Evolutionary conservation across 768 basidiomycete species (phyloP), one percentile per base, ranked within the genome.

Genomic region (Kondoa subrosea): DNA sequence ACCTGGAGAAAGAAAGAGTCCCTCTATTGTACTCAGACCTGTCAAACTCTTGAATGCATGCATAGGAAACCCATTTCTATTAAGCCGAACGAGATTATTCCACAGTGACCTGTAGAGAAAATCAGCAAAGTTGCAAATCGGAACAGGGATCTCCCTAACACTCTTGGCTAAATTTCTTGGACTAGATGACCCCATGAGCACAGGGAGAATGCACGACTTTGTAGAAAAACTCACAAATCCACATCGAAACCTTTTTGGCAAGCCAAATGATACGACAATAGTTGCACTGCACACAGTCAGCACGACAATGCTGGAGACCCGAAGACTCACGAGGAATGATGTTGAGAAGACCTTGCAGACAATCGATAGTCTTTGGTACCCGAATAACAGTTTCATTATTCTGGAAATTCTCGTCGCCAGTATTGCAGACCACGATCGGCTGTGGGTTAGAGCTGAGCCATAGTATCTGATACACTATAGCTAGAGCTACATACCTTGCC

Each of bases 281-380:
- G 61, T 33, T 63, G 61, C 8, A 63, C n/a, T n/a, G n/a, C n/a
- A n/a, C n/a, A n/a, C n/a, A n/a, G n/a, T n/a, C n/a, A n/a, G n/a
- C n/a, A 61, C 12, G 59, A 15, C 15, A 25, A 61, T 26, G 59
- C 32, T 30, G 68, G 97, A 82, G 70, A 99, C 81, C 77, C 97
- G 95, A 70, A 99, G n/a, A n/a, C n/a, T n/a, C n/a, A n/a, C n/a
- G 82, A 56, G 95, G 95, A 67, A 97, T 87, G 78, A 99, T 87
- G 80, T 97, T 99, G 78, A 99, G 79, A 73, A 99, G 77, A 26
- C 95, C 95, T 79, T 99, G 95, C 65, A 97, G 79, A 74, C 85
- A 90, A 78, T 97, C 95, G 69, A 93, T 85, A 1, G 93, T 95
- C 80, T 84, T 84, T 66, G 93, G 95, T 4, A 97, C 89, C 21